Conservation (phyloP, 441 rosid genomes). For the Geranium incanum region DNA sequence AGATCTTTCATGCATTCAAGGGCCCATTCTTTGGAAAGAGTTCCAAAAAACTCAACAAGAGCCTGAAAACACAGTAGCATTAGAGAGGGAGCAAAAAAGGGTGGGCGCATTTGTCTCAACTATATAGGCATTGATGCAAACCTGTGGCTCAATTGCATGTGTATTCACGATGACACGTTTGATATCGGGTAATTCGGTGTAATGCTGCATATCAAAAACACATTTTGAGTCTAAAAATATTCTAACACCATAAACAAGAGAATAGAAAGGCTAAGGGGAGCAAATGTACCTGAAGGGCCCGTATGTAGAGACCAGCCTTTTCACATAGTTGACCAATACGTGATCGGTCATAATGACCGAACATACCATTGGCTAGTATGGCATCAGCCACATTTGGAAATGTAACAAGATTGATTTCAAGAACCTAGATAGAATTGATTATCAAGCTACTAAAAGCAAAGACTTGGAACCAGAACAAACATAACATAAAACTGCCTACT, state of each 20-base stretch:
- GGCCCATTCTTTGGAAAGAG: constrained; percentile 26
- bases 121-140: constrained; percentile 9
- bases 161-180: constrained; percentile 28
- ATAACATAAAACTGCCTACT: neutral
- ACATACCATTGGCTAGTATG: constrained; percentile 30
- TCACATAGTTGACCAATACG: constrained; percentile 28
- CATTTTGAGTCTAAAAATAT: neutral
- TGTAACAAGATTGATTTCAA: constrained; percentile 31
- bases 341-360: constrained; percentile 29
- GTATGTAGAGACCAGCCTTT: constrained; percentile 27
- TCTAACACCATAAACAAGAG: neutral
- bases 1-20: constrained; percentile 28
- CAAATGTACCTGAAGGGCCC: constrained; percentile 24
- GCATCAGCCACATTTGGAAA: constrained; percentile 31
- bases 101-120: neutral
- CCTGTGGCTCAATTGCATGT: constrained; percentile 29
- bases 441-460: too few relatives aligned
- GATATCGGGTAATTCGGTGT: constrained; percentile 28
- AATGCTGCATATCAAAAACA: constrained; percentile 21
- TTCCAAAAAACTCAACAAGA: constrained; percentile 26
- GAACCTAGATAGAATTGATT: constrained; percentile 17
- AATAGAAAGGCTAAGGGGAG: neutral
- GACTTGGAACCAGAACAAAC: neutral
- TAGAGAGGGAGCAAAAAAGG: neutral
- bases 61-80: constrained; percentile 1